Percentiles rank a stretch among this genome's conserved stretches.
Evolutionary conservation across 2,329 filamentous ascomycete genomes (phyloP).

Genomic region (Aspergillus alliaceus): DNA sequence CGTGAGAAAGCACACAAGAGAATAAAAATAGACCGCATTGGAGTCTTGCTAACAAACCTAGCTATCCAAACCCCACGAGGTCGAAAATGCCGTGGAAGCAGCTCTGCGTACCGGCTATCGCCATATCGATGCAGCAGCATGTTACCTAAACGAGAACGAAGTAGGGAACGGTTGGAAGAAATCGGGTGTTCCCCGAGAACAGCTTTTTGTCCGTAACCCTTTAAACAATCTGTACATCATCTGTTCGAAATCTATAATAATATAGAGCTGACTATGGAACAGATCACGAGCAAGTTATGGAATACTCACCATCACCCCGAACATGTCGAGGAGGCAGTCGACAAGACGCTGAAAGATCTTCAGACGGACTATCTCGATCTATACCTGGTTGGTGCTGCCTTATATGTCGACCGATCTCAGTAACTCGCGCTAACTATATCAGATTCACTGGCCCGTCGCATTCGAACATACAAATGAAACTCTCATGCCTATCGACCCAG

Average conservation of each 20-base stretch:
- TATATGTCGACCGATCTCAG: conserved; percentile 1
- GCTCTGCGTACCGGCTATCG: conserved; percentile 43
- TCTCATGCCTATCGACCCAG: conserved; percentile 26
- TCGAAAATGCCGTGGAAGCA: conserved; percentile 49
- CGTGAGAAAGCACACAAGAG: background rate
- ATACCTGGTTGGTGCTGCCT: conserved; percentile 46
- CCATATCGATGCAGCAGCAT: conserved; percentile 48
- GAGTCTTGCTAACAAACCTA: conserved; percentile 10
- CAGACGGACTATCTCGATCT: conserved; percentile 56
- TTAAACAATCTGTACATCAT: background rate
- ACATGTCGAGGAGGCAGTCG: conserved; percentile 50
- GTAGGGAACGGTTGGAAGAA: conserved; percentile 35
- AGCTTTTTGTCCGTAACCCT: conserved; percentile 33
- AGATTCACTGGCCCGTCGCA: conserved; percentile 38
- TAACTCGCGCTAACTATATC: background rate
- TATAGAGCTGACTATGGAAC: background rate
- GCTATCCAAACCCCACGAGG: conserved; percentile 43
- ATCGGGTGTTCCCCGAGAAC: conserved; percentile 30
- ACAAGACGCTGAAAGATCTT: conserved; percentile 52
- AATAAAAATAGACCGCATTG: background rate
- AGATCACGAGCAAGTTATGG: conserved; percentile 61
- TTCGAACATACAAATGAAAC: conserved; percentile 31
- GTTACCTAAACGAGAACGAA: conserved; percentile 34
- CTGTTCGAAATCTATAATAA: no score
- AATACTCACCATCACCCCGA: conserved; percentile 54